Base-by-base conservation (phyloP, 805 yeast genomes). In the Starmerella floricola region DNA sequence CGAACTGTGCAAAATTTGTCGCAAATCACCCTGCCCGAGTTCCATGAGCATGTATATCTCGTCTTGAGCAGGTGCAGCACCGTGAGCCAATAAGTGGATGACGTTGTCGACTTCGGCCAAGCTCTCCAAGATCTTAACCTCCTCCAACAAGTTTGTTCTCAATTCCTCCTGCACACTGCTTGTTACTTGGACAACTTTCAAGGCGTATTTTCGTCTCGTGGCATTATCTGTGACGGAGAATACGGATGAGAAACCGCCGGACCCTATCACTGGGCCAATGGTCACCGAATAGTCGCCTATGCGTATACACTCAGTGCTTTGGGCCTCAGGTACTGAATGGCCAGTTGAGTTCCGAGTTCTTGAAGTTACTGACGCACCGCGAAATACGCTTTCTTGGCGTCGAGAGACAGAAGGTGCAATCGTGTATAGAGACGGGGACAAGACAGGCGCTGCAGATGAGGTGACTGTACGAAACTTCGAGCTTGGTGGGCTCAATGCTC, bases 11-110 rank as follows among this genome's bases (percentile, higher is more conserved):
- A 88, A 66, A 8, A 87, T 87, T 52, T 76, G 84, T 0, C 95
- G 88, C 21, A 88, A 62, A 59, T 88, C 96, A 40, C 82, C 73
- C 48, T 88, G 95, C 17, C 97, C 97, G 57, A 94, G 83, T 61
- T 91, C 97, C 95, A 88, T 84, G 2, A 86, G 81, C 48, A 88
- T 63, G 54, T 71, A 69, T 28, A 88, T 66, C 2, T 76, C 69
- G 0, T 80, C 76, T 21, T 72, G 74, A 3, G 69, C 67, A 50
- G 12, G 8, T 6, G 5, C 8, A 2, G 85, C 66, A n/a, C 78
- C 76, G 59, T 79, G 74, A 55, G 85, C 95, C 28, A 80, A 62
- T 34, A 88, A 65, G 53, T 73, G 70, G 3, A 91, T 94, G 4
- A 88, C 96, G 39, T 95, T 64, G 27, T 72, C 72, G 50, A 78